Evolutionary conservation across 139 green algal species (phyloP), one percentile per base, ranked within the genome.

Genomic region (Astrephomene gubernaculifera): DNA sequence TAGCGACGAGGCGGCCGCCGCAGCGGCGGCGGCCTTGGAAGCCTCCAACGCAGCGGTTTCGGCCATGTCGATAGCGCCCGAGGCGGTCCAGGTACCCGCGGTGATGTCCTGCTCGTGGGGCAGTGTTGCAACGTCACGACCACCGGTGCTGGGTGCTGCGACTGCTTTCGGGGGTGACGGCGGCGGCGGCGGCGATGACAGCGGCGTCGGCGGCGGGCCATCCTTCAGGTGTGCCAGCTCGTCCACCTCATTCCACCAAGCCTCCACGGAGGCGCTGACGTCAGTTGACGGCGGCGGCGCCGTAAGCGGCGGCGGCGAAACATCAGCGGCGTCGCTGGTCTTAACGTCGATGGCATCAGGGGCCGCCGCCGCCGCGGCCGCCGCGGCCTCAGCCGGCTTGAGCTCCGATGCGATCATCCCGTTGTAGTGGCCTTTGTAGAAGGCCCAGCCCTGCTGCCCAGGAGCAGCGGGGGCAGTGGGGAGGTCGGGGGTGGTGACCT

Each of bases 371-470:
- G 5, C 36, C 38, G 41, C 41, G 41, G 69, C 69, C n/a, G 39
- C 69, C 41, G 69, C 70, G 14, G 43, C 25, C n/a, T 61, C 43
- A 2, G 41, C 2, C 70, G 75, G 75, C 39, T 44, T 33, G 19
- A 83, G 57, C 60, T 73, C 75, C 14, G 75, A 73, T 8, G 75
- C 75, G 10, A 43, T 35, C 75, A 83, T 83, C 29, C 75, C 75
- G 39, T 83, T 83, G 61, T 72, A 83, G 39, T 83, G 75, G 19
- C 60, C 75, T 8, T 8, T 36, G 75, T 83, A 83, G 29, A 64
- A 83, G 35, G 39, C 25, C 75, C 60, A 72, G 6, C 17, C 17
- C 6, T 17, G 14, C 49, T 57, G 49, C 49, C 12, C 49, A 38
- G 14, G 2, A 21, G 10, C 68, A 19, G 38, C 19, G 68, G 19